phyloP scores from a whole-genome alignment of 352 stramenopile genomes.

The Phytophthora ohioensis region DNA sequence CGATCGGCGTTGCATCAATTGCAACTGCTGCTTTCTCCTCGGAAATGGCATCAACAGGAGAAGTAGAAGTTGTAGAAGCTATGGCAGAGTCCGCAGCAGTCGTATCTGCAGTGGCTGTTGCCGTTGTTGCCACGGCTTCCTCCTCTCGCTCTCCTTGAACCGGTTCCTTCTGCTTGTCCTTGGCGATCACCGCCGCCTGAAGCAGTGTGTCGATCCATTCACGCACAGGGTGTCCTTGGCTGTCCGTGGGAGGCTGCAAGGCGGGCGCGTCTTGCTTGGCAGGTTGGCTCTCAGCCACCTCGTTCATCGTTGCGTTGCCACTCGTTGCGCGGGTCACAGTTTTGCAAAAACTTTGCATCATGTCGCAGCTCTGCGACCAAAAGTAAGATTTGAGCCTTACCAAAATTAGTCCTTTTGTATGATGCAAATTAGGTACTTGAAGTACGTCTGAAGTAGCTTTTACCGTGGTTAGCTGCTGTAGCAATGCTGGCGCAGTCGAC shows the following conservation, averaged over 20 bases:
- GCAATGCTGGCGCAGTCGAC: slow-evolving; percentile 2
- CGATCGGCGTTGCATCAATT: slow-evolving; percentile 7
- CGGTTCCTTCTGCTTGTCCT: slow-evolving; percentile 53
- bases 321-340: slow-evolving; percentile 28
- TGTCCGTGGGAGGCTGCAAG: slow-evolving; percentile 21
- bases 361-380: slow-evolving; percentile 42
- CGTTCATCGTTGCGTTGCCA: slow-evolving; percentile 35
- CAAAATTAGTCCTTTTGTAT: not conserved
- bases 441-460: too few relatives aligned
- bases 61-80: not conserved
- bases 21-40: slow-evolving; percentile 1
- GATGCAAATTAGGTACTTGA: too few relatives aligned
- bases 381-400: slow-evolving; percentile 8
- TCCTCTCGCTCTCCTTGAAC: slow-evolving; percentile 13
- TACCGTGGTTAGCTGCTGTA: not conserved
- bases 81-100: not conserved
- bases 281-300: slow-evolving; percentile 29
- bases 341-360: slow-evolving; percentile 28
- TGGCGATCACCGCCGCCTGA: slow-evolving; percentile 78
- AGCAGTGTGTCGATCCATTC: slow-evolving; percentile 87
- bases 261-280: slow-evolving; percentile 8
- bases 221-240: slow-evolving; percentile 50
- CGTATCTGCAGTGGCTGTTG: slow-evolving; percentile 1
- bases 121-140: not conserved
- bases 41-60: not conserved